These are phyloP conservation scores for Drosera capensis DNA, from an alignment of 148 eudicot genomes.

Conservation along the genomic window DNA sequence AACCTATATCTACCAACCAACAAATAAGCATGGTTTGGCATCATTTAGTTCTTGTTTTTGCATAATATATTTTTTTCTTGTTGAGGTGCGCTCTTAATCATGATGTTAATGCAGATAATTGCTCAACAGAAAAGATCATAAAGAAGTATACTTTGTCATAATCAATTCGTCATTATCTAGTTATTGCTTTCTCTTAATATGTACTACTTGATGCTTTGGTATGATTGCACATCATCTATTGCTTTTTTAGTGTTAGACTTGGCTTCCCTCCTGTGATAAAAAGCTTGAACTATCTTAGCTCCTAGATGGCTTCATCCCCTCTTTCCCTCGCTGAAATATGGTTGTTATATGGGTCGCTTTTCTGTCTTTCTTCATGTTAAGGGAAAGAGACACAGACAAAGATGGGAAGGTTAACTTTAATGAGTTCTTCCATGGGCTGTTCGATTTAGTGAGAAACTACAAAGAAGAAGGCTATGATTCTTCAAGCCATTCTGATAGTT, in stretches of 20 bases:
- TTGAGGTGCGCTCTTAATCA: too few relatives aligned
- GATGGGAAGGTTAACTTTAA: constrained; percentile 82
- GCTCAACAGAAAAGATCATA: too few relatives aligned
- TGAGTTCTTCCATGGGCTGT: constrained; percentile 91
- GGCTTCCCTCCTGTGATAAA: neutral
- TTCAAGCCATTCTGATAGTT: constrained; percentile 34
- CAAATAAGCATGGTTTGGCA: too few relatives aligned
- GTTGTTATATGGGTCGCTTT: constrained; percentile 1
- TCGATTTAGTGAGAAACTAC: constrained; percentile 73
- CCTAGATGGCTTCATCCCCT: too few relatives aligned
- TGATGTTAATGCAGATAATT: too few relatives aligned
- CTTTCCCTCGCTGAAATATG: neutral
- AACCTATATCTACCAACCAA: too few relatives aligned
- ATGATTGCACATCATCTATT: neutral
- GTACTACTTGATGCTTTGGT: neutral
- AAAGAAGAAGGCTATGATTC: constrained; percentile 55
- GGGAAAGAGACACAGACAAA: constrained; percentile 94
- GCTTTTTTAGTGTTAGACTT: neutral
- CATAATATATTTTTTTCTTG: too few relatives aligned
- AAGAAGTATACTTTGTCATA: neutral
- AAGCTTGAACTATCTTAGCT: neutral
- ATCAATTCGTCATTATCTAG: neutral
- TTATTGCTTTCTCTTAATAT: neutral
- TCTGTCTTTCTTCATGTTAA: constrained; percentile 10
- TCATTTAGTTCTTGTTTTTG: too few relatives aligned